Conservation (phyloP, 2,329 filamentous ascomycete species). For the Blastomyces silverae region DNA sequence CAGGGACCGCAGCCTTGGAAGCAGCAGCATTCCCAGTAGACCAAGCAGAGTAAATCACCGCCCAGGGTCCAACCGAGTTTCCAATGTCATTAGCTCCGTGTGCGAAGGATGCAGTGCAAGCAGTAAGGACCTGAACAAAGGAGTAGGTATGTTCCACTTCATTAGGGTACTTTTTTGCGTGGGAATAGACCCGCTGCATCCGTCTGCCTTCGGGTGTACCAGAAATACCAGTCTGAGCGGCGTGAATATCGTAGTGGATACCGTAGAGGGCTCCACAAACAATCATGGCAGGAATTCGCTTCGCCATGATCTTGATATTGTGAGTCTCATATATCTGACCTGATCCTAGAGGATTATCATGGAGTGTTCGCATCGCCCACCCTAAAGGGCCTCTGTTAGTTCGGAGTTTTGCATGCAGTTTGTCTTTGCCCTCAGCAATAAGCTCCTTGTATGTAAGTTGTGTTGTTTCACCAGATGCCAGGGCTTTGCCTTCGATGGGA, state of each 20-base stretch:
- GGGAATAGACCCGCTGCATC: conserved; percentile 61
- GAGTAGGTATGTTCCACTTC: conserved; percentile 59
- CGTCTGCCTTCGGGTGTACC: conserved; percentile 67
- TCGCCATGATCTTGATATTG: conserved; percentile 59
- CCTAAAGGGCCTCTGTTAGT: conserved; percentile 61
- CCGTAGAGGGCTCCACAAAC: conserved; percentile 62
- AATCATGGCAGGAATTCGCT: conserved; percentile 63
- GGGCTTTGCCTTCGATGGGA: conserved; percentile 35
- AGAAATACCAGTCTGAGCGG: conserved; percentile 61
- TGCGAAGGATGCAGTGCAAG: conserved; percentile 47
- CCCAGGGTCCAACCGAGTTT: conserved; percentile 64
- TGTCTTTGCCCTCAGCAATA: conserved; percentile 50
- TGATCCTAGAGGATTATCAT: conserved; percentile 63
- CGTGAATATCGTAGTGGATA: conserved; percentile 74
- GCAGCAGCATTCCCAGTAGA: conserved; percentile 54
- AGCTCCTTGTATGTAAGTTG: conserved; percentile 58
- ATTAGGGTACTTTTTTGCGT: conserved; percentile 60
- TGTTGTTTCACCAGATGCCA: conserved; percentile 42
- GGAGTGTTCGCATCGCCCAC: conserved; percentile 74
- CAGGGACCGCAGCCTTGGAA: conserved; percentile 59
- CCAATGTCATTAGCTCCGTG: conserved; percentile 72
- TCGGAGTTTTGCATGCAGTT: conserved; percentile 57
- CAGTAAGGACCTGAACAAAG: conserved; percentile 50
- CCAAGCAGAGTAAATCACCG: conserved; percentile 64
- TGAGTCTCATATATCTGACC: conserved; percentile 67